Base-by-base conservation (phyloP, 345 rosid species). In the Anastatica hierochuntica region DNA sequence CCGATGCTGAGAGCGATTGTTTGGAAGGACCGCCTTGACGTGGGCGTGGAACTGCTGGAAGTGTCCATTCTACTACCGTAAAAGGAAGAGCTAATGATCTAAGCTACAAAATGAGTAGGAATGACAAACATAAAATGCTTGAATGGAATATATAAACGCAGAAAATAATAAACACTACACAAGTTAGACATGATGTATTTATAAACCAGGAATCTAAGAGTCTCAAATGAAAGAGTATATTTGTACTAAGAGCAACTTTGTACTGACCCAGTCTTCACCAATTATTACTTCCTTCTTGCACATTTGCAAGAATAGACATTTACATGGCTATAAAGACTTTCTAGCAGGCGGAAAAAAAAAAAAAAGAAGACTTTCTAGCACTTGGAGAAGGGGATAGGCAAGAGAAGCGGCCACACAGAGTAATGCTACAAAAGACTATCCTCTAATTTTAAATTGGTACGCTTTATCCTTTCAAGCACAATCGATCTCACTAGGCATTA, bases 21-120 rank as follows among this genome's bases (percentile, higher is more conserved):
- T 68, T 73, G 45, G 83, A 68, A 33, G 78, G 78, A 58, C 66
- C 76, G 64, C 67, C 72, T 72, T 72, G 90, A 68, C 53, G 71
- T 70, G 88, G 82, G 52, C 81, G 77, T 8, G 96, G 98, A 76
- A 83, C 84, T 56, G 97, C 78, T 56, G 98, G 98, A 71, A 92
- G 98, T 55, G 96, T 92, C 98, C 96, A 92, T 77, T 92, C 98
- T 78, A 92, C 72, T 64, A 88, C 98, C 61, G 98, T 84, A 84
- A 92, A 92, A 66, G 96, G 96, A 77, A 90, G 96, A 69, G 98
- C 98, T 79, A 92, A 81, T 62, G 98, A 88, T 88, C 98, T 88
- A 87, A 92, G 95, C 98, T 92, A 92, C 85, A 84, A 69, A 53
- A 70, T 57, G 59, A 76, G 62, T 63, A 67, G 64, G 60, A 43